Percentiles rank a stretch among this genome's conserved stretches.
These are phyloP conservation scores for Artemisia argyi DNA, from an alignment of 129 eudicot species.

Conservation along the genomic window DNA sequence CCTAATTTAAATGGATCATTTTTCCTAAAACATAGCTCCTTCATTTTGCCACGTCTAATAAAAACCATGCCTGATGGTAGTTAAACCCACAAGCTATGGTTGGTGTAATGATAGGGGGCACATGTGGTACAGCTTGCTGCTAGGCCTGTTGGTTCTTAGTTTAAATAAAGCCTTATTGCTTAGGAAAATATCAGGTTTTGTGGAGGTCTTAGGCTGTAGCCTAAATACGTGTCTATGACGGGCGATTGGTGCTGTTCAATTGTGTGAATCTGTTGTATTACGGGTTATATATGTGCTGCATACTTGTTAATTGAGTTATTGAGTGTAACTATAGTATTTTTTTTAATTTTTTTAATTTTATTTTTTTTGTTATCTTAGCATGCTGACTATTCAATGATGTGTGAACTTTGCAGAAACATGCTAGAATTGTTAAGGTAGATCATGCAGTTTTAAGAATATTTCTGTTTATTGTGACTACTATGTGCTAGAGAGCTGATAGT, in stretches of 20 bases:
- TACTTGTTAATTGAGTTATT: neutral
- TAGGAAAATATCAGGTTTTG: neutral
- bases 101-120: too few relatives aligned
- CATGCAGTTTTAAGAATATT: neutral
- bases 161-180: neutral
- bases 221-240: neutral
- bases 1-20: neutral
- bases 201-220: neutral
- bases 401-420: slow-evolving; percentile 16
- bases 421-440: neutral
- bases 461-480: neutral
- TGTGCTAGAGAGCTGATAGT: too few relatives aligned
- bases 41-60: neutral
- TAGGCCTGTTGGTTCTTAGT: too few relatives aligned
- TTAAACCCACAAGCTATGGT: too few relatives aligned
- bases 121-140: too few relatives aligned
- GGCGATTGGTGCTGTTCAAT: slow-evolving; percentile 2
- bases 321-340: neutral
- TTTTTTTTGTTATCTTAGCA: slow-evolving; percentile 1
- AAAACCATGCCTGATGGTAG: neutral
- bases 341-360: neutral
- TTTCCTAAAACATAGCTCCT: neutral
- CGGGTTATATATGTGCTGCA: slow-evolving; percentile 1
- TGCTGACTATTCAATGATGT: slow-evolving; percentile 19
- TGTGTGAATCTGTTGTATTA: neutral